phyloP scores from a whole-genome alignment of 176 grass and related monocot genomes.

The Triticum turgidum region DNA sequence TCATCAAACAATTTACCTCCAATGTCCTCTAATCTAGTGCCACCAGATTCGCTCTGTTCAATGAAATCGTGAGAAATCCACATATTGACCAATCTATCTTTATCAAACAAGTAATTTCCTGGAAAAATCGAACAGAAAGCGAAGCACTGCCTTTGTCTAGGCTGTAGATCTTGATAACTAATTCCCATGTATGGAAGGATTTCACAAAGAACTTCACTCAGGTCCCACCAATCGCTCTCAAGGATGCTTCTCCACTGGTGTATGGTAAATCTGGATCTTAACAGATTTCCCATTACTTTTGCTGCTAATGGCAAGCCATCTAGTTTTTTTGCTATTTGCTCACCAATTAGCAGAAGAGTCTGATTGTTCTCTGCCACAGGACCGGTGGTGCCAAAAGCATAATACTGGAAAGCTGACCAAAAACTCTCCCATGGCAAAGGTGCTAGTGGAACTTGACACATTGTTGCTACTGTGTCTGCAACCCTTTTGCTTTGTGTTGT shows the following conservation, averaged over 20 bases:
- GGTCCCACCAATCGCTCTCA: neutral
- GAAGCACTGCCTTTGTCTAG: neutral
- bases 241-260: neutral
- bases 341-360: neutral
- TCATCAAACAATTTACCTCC: neutral
- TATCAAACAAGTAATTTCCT: neutral
- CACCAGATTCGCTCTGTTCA: neutral
- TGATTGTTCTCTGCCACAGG: neutral
- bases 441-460: neutral
- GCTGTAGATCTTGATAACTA: neutral
- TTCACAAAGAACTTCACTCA: neutral
- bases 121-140: slow-evolving; percentile 6
- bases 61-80: neutral
- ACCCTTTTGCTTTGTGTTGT: no score
- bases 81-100: neutral
- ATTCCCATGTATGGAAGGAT: slow-evolving; percentile 4
- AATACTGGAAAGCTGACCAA: neutral
- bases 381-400: neutral
- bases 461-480: neutral
- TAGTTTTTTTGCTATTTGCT: neutral
- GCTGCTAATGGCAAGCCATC: neutral
- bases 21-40: neutral
- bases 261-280: neutral
- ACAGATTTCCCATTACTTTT: slow-evolving; percentile 7
- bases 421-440: slow-evolving; percentile 1